Evolutionary conservation across 116 monocot species (phyloP), one percentile per base, ranked within the genome.

Genomic region (Thalassia testudinum): DNA sequence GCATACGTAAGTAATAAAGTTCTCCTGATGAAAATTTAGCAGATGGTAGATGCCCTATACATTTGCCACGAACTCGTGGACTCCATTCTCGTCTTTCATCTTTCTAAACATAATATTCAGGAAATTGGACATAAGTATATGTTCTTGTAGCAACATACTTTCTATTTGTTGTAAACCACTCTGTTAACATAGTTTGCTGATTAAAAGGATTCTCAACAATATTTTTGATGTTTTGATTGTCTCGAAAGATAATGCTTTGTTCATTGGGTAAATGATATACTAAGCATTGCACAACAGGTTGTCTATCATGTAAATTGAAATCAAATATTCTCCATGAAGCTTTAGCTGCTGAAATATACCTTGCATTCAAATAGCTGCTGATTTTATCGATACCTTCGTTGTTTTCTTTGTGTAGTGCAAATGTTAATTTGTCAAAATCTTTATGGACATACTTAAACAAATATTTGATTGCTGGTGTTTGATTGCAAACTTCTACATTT

Each of bases 311-410:
- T 1, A 54, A 27, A 0, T 29, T 18, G 18, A 63, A 63, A 13
- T 53, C 42, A 54, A 53, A 63, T 7, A 63, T 27, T 29, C 42
- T 63, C 53, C 53, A 63, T 43, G 19, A 18, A 20, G 63, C 53
- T 44, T 63, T 53, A 40, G 7, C 23, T 12, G 62, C 5, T 7
- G 24, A 63, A 18, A 63, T 43, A 38, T 63, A 63, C 0, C 20
- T 12, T 15, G 42, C 52, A 43, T 53, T 40, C 0, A 43, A 21
- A 27, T 24, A 63, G 0, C 6, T 43, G 3, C 42, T 53, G 0
- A 63, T 63, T 28, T 63, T 43, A 63, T 27, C 52, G 12, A 43
- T 12, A n/a, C n/a, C n/a, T n/a, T n/a, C n/a, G 1, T 12, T 10
- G 5, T 50, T 22, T 2, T 2, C n/a, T 12, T 51, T 8, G 0